Evolutionary conservation across 2,329 filamentous ascomycete species (phyloP), one percentile per base, ranked within the genome.

Genomic region (Ampelomyces quisqualis): DNA sequence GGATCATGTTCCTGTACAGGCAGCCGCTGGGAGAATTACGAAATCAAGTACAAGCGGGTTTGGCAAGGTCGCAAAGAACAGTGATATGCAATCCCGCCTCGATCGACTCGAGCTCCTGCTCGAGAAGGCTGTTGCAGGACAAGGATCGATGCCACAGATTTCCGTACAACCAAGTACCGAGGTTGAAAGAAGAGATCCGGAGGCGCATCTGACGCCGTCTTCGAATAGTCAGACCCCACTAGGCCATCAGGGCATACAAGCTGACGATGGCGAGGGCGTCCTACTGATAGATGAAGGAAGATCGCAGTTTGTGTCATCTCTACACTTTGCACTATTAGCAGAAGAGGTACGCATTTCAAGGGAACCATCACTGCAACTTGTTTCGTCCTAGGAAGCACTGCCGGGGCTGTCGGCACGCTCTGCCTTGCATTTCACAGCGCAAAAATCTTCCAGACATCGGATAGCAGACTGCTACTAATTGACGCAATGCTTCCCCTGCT

Each of bases 291-390:
- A 69, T 23, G 64, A 62, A 20, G 65, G 65, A 8, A 58, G 68
- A 24, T 62, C 64, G n/a, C 61, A 68, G 19, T 69, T 69, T 36
- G 67, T 69, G 2, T 69, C 67, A 4, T 68, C 67, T 20, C 45
- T 69, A n/a, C 67, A 69, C 35, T 69, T 63, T 43, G 64, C 67
- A 13, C 47, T 69, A n/a, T 49, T 69, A 26, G 65, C 67, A 24
- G 67, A 69, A 13, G 65, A 69, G 57, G 66, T 68, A 43, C 47
- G n/a, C n/a, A n/a, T n/a, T n/a, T n/a, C n/a, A n/a, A n/a, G n/a
- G n/a, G n/a, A n/a, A n/a, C n/a, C n/a, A n/a, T n/a, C n/a, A n/a
- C n/a, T n/a, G n/a, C n/a, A n/a, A n/a, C n/a, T n/a, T n/a, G n/a
- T n/a, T n/a, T n/a, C n/a, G n/a, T n/a, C n/a, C n/a, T n/a, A n/a